These are phyloP conservation scores for Sphenostylis stenocarpa DNA, from an alignment of 306 rosid species.

Conservation along the genomic window DNA sequence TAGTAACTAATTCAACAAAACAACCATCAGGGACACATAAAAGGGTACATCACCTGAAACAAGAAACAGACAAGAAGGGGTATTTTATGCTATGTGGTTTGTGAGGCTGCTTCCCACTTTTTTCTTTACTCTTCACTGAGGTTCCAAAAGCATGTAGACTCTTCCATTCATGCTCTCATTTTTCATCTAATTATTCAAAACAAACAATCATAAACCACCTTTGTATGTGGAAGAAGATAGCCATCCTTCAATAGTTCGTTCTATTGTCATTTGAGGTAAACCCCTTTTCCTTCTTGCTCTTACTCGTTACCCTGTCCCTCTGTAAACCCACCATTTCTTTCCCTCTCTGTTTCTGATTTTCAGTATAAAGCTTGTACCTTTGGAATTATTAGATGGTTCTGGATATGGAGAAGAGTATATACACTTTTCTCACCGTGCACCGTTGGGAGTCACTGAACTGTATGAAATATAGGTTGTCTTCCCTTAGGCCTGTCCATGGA, in stretches of 20 bases:
- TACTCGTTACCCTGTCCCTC: neutral
- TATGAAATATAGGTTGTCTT: conserved; percentile 64
- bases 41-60: too few species aligned
- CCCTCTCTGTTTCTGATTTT: conserved; percentile 16
- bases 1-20: neutral
- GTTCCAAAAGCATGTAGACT: too few species aligned
- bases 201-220: too few species aligned
- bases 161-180: too few species aligned
- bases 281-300: neutral
- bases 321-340: neutral
- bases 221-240: neutral
- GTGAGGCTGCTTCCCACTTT: too few species aligned
- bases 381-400: conserved; percentile 22
- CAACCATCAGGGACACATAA: too few species aligned
- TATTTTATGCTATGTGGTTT: too few species aligned
- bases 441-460: conserved; percentile 80
- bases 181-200: too few species aligned
- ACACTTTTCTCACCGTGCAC: conserved; percentile 62
- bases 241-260: neutral
- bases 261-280: neutral
- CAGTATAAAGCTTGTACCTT: conserved; percentile 25
- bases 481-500: conserved; percentile 87
- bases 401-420: conserved; percentile 71
- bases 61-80: too few species aligned
- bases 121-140: too few species aligned